These are phyloP conservation scores for Puccinia sorghi DNA, from an alignment of 1,284 basidiomycete genomes.

Conservation along the genomic window DNA sequence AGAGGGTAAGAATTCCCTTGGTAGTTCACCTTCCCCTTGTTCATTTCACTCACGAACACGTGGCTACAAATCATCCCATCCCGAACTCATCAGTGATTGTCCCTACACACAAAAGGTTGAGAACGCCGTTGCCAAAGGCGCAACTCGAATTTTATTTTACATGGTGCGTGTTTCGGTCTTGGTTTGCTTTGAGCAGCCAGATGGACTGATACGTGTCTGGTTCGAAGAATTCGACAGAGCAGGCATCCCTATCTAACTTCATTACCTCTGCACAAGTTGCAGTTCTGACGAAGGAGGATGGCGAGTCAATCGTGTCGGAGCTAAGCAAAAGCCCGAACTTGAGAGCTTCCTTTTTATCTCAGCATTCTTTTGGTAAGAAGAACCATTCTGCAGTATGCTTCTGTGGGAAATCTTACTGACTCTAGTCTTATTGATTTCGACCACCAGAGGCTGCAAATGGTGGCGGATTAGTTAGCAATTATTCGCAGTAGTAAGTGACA, in stretches of 20 bases:
- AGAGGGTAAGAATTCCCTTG: not conserved
- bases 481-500: constrained; percentile 34
- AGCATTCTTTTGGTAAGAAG: constrained; percentile 25
- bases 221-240: constrained; percentile 25
- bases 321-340: constrained; percentile 12
- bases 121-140: constrained; percentile 33
- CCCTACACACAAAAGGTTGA: constrained; percentile 16
- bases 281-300: constrained; percentile 22
- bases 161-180: constrained; percentile 20
- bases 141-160: constrained; percentile 40
- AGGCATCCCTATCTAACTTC: constrained; percentile 11
- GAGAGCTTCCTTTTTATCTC: constrained; percentile 14
- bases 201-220: not conserved
- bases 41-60: not conserved
- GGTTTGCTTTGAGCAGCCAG: not conserved
- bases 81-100: constrained; percentile 18
- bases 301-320: constrained; percentile 18
- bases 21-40: not conserved
- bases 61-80: not conserved
- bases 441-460: not conserved
- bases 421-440: not conserved
- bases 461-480: constrained; percentile 18
- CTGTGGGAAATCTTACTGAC: not conserved
- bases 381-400: not conserved
- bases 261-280: constrained; percentile 22